These are phyloP conservation scores for Talaromyces sp. DNA, from an alignment of 2,329 filamentous ascomycete genomes.

Conservation along the genomic window DNA sequence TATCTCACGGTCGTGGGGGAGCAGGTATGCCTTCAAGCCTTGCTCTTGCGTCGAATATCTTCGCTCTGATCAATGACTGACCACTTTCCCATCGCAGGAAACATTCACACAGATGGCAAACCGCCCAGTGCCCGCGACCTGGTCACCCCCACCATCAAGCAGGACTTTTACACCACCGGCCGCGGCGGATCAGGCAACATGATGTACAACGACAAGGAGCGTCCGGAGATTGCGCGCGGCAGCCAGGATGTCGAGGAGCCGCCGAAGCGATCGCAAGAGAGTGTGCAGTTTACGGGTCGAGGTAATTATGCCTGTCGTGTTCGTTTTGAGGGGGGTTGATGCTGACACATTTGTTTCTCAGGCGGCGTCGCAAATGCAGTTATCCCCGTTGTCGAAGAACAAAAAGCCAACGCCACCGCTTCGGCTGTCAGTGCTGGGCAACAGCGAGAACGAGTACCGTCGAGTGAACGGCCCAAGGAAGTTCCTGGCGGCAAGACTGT, in stretches of 20 bases:
- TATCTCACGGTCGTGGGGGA: constrained; percentile 71
- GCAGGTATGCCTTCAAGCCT: constrained; percentile 47
- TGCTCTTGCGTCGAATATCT: background rate
- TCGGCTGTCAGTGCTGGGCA: background rate
- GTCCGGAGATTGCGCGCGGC: constrained; percentile 62
- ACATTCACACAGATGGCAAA: constrained; percentile 54
- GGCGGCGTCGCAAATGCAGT: constrained; percentile 34
- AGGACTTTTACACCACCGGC: constrained; percentile 78
- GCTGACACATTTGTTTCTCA: constrained; percentile 6
- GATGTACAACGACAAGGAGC: constrained; percentile 65
- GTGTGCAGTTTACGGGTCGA: constrained; percentile 37
- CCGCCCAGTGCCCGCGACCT: constrained; percentile 56
- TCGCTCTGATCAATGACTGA: background rate
- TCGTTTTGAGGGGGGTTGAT: background rate
- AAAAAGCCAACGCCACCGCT: constrained; percentile 6
- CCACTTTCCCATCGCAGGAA: constrained; percentile 39
- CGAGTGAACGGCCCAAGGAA: constrained; percentile 23
- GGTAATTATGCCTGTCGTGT: constrained; percentile 26
- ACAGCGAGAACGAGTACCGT: constrained; percentile 15
- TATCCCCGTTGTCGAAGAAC: constrained; percentile 16
- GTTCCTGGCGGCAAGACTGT: constrained; percentile 9
- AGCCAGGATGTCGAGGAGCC: constrained; percentile 73
- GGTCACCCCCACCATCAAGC: constrained; percentile 76
- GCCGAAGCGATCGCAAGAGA: constrained; percentile 31
- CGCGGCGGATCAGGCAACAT: constrained; percentile 87